Base-by-base conservation (phyloP, 306 rosid genomes). In the Lablab purpureus region DNA sequence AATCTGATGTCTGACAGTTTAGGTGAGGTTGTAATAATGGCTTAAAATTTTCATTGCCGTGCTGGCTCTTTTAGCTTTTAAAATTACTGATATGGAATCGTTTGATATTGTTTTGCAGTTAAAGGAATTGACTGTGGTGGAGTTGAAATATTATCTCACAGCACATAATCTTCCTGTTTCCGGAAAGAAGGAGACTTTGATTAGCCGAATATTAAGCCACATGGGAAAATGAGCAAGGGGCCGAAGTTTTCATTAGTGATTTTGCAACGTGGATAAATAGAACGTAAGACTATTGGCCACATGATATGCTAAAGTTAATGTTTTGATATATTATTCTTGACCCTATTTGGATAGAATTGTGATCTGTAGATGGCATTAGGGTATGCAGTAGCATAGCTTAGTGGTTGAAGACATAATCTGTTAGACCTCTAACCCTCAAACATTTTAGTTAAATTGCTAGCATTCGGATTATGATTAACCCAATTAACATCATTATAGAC, bases 171-270 rank as follows among this genome's bases (percentile, higher is more conserved):
- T 94, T 89, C 95, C 99, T 2, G 87, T 92, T 82, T 80, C 91
- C 36, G 97, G 99, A 52, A 94, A 89, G 90, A 94, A 94, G 82
- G 97, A 92, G 73, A 88, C 89, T 67, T 50, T 94, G 83, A 83
- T 92, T 56, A 87, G 90, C 87, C 81, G 97, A 82, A 94, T 94
- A 80, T 82, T 92, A 76, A 87, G 86, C 52, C 97, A 91, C 82
- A 74, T 94, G 95, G 96, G 95, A 58, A 92, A 88, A 84, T 94
- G 87, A 89, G 56, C 64, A 9, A 23, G 63, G 65, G 32, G 50
- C 18, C 21, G 43, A 11, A 5, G 18, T 78, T 21, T 65, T 47
- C 37, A 64, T 36, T n/a, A 27, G 28, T 45, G 45, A 58, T 85
- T 77, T 73, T 67, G 72, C 66, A 25, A 47, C 81, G 27, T 74